Conservation (phyloP, 768 basidiomycete species). For the Dentipellis sp. region DNA sequence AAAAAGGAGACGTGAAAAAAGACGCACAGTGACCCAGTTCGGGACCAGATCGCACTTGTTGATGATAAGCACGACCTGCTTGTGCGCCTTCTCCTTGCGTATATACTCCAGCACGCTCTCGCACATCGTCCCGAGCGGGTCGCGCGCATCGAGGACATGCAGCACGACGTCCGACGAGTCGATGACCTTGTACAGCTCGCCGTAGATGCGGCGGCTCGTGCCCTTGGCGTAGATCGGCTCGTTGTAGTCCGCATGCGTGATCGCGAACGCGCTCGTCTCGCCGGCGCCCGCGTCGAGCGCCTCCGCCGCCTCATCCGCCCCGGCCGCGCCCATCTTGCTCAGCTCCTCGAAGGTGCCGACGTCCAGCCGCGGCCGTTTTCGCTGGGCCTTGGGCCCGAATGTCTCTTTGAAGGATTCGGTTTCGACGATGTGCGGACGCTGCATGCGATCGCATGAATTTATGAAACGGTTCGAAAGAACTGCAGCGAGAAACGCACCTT, state of each 20-base stretch:
- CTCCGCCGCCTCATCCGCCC: slow-evolving; percentile 43
- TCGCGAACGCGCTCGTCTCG: slow-evolving; percentile 31
- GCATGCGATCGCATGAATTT: not conserved
- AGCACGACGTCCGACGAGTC: slow-evolving; percentile 97
- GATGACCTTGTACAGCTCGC: slow-evolving; percentile 98
- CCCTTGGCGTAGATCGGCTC: slow-evolving; percentile 95
- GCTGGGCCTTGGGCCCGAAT: slow-evolving; percentile 92
- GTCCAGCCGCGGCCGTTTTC: slow-evolving; percentile 81
- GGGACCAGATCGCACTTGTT: slow-evolving; percentile 99
- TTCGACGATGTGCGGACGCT: slow-evolving; percentile 92
- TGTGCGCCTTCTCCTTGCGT: slow-evolving; percentile 93
- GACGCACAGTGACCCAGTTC: slow-evolving; percentile 95
- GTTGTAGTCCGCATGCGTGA: slow-evolving; percentile 67
- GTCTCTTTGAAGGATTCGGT: slow-evolving; percentile 93
- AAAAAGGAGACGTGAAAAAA: not conserved
- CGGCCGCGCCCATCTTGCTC: slow-evolving; percentile 49
- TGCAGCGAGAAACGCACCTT: slow-evolving; percentile 40
- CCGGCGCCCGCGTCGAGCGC: slow-evolving; percentile 31
- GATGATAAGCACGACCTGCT: slow-evolving; percentile 91
- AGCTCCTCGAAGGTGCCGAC: slow-evolving; percentile 93
- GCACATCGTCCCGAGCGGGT: slow-evolving; percentile 92
- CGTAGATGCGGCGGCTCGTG: slow-evolving; percentile 92
- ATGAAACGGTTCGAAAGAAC: not conserved
- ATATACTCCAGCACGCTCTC: slow-evolving; percentile 89
- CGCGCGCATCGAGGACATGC: slow-evolving; percentile 91